Evolutionary conservation across 1,139 yeast genomes (phyloP).

Genomic region (Meyerozyma athensensis): DNA sequence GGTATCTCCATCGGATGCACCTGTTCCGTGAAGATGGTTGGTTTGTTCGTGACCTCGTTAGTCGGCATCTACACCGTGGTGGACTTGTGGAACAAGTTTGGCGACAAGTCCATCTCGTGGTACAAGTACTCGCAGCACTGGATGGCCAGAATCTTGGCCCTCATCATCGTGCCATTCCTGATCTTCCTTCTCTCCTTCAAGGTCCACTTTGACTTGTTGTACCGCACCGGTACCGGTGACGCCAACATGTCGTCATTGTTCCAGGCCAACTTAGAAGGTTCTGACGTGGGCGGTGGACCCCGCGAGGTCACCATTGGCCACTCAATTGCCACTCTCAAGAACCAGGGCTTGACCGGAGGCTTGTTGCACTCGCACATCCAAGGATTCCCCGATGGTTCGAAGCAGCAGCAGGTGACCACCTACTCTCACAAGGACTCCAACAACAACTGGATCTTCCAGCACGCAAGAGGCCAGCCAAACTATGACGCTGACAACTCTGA

Average conservation of each 20-base stretch:
- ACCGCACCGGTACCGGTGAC: slow-evolving; percentile 87
- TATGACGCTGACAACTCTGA: slow-evolving; percentile 49
- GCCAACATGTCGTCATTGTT: slow-evolving; percentile 95
- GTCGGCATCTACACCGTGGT: slow-evolving; percentile 74
- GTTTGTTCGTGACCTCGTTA: slow-evolving; percentile 67
- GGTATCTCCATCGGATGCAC: slow-evolving; percentile 74
- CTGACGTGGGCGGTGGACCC: slow-evolving; percentile 81
- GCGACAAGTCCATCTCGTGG: slow-evolving; percentile 51
- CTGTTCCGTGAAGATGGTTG: slow-evolving; percentile 85
- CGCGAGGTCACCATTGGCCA: slow-evolving; percentile 79
- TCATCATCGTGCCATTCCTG: slow-evolving; percentile 56
- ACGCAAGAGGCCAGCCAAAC: slow-evolving; percentile 55
- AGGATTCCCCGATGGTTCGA: slow-evolving; percentile 90
- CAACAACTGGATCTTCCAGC: slow-evolving; percentile 86
- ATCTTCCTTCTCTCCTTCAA: slow-evolving; percentile 66
- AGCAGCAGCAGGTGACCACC: slow-evolving; percentile 94
- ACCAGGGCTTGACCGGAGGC: slow-evolving; percentile 90
- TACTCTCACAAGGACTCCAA: slow-evolving; percentile 89
- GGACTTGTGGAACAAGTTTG: slow-evolving; percentile 67
- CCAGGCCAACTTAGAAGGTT: slow-evolving; percentile 87
- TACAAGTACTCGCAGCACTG: slow-evolving; percentile 54
- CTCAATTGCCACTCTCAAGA: slow-evolving; percentile 75
- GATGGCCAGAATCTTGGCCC: slow-evolving; percentile 56
- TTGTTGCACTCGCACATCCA: slow-evolving; percentile 93
- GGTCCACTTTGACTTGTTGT: slow-evolving; percentile 67